Conservation (phyloP, 257 asterid genomes). For the Solanum neorickii region DNA sequence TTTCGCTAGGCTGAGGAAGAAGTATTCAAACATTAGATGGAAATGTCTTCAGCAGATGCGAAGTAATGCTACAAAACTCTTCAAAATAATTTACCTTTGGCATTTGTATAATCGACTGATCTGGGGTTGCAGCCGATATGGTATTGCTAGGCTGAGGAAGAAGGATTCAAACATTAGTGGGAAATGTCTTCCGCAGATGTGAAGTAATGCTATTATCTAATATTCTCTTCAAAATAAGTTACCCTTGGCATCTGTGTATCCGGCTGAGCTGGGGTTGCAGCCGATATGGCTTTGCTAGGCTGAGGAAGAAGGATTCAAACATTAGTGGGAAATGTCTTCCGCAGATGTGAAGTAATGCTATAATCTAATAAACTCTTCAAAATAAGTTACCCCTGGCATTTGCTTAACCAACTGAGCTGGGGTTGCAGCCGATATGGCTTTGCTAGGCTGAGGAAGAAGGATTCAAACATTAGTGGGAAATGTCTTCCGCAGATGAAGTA, state of each 20-base stretch:
- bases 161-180: too few relatives aligned
- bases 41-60: neutral
- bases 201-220: too few relatives aligned
- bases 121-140: too few relatives aligned
- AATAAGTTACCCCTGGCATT: conserved; percentile 20
- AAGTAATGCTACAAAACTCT: neutral
- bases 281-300: conserved; percentile 7
- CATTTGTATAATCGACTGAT: conserved; percentile 9
- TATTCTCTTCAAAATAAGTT: neutral
- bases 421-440: neutral
- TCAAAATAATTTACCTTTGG: conserved; percentile 18
- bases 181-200: too few relatives aligned
- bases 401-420: conserved; percentile 10
- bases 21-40: neutral
- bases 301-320: conserved; percentile 8
- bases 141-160: too few relatives aligned
- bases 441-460: conserved; percentile 17
- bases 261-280: neutral
- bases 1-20: conserved; percentile 16
- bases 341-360: neutral
- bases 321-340: neutral
- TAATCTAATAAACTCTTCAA: neutral
- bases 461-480: neutral
- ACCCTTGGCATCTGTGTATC: conserved; percentile 28
- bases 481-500: neutral